These are phyloP conservation scores for Microdochium paspali DNA, from an alignment of 2,329 filamentous ascomycete genomes.

Conservation along the genomic window DNA sequence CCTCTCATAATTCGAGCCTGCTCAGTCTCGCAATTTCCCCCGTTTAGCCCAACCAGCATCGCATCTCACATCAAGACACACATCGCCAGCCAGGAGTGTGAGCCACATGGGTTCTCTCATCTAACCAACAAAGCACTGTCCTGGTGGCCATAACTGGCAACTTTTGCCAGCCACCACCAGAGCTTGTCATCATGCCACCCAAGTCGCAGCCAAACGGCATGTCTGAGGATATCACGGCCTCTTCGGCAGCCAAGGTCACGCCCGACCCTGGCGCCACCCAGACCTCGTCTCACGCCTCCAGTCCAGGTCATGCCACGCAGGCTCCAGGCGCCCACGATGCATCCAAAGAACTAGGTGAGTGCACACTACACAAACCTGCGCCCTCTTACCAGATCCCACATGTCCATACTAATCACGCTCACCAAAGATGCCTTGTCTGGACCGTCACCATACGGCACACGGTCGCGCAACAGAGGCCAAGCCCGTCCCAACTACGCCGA, in stretches of 20 bases:
- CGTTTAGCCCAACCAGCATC: neutral
- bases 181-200: conserved; percentile 23
- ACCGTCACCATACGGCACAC: conserved; percentile 77
- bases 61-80: neutral
- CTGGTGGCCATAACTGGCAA: conserved; percentile 19
- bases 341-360: conserved; percentile 15
- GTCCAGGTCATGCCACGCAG: conserved; percentile 14
- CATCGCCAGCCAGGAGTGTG: neutral
- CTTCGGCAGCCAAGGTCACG: conserved; percentile 19
- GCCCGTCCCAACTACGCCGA: conserved; percentile 92
- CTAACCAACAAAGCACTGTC: conserved; percentile 9
- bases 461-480: conserved; percentile 79
- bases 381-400: neutral
- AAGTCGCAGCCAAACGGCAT: conserved; percentile 17
- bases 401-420: neutral
- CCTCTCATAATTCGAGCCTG: no score
- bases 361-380: conserved; percentile 8
- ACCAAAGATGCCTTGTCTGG: conserved; percentile 39
- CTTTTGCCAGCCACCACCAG: conserved; percentile 22
- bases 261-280: conserved; percentile 17
- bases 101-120: neutral
- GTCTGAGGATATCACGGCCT: conserved; percentile 22
- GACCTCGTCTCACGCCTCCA: conserved; percentile 17
- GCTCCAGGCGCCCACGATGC: conserved; percentile 9
- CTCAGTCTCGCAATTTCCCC: no score